Evolutionary conservation across 768 basidiomycete genomes (phyloP).

Genomic region (Hygrophorus russula): DNA sequence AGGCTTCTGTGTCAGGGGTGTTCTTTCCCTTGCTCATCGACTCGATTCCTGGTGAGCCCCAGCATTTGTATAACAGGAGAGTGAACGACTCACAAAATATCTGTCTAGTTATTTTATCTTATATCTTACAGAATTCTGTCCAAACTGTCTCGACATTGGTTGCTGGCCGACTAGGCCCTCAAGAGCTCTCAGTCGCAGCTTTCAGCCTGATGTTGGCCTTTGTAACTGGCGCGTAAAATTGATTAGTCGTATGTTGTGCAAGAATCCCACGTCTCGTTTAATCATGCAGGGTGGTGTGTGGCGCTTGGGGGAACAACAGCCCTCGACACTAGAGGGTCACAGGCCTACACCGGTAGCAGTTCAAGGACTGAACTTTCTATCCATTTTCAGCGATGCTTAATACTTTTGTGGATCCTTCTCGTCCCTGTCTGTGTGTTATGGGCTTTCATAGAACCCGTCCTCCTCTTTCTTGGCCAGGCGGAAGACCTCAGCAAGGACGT

Average conservation of each 20-base stretch:
- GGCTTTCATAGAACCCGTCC: constrained; percentile 51
- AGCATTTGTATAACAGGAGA: background rate
- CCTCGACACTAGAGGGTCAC: constrained; percentile 68
- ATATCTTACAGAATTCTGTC: constrained; percentile 63
- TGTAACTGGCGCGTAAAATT: constrained; percentile 56
- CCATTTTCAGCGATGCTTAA: constrained; percentile 59
- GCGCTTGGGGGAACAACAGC: constrained; percentile 73
- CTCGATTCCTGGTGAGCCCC: constrained; percentile 42
- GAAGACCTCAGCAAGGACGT: constrained; percentile 45
- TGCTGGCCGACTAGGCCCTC: constrained; percentile 55
- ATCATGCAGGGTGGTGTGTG: constrained; percentile 55
- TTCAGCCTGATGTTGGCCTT: constrained; percentile 71
- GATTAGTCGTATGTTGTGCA: constrained; percentile 12
- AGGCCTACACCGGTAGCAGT: constrained; percentile 58
- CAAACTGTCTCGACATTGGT: constrained; percentile 57
- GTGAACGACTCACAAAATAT: constrained; percentile 1
- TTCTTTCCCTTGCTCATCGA: constrained; percentile 40
- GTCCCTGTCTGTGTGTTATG: constrained; percentile 54
- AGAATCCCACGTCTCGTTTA: constrained; percentile 34
- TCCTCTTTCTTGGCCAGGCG: constrained; percentile 55
- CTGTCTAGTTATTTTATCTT: constrained; percentile 50
- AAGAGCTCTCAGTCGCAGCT: constrained; percentile 60
- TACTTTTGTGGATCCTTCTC: constrained; percentile 53
- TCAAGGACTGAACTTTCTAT: constrained; percentile 55
- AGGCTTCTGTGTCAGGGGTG: constrained; percentile 21